Evolutionary conservation across 805 yeast species (phyloP).

Genomic region (Saccharomycopsis microspora): DNA sequence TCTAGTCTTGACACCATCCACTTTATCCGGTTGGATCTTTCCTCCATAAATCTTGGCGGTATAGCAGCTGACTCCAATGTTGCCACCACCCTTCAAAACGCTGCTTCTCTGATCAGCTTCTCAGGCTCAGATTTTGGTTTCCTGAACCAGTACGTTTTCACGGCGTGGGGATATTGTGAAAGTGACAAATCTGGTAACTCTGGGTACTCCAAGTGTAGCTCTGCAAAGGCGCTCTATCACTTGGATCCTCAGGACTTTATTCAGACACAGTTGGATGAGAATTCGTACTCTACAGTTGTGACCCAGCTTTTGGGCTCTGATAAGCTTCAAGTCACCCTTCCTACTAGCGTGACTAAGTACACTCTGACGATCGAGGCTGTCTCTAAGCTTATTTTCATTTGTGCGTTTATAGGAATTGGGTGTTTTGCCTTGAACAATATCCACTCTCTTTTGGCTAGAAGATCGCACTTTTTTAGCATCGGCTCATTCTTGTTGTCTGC

Average conservation of each 20-base stretch:
- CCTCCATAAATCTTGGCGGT: conserved; percentile 22
- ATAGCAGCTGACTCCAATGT: conserved; percentile 16
- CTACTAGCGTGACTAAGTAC: conserved; percentile 39
- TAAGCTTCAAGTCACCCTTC: conserved; percentile 30
- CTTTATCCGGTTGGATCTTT: conserved; percentile 35
- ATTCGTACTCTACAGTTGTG: conserved; percentile 17
- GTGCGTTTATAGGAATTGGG: conserved; percentile 38
- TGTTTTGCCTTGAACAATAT: conserved; percentile 31
- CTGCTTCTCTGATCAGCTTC: conserved; percentile 10
- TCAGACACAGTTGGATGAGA: conserved; percentile 19
- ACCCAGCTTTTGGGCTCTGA: conserved; percentile 19
- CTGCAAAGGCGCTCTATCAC: conserved; percentile 42
- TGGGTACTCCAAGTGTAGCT: conserved; percentile 34
- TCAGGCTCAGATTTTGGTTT: conserved; percentile 25
- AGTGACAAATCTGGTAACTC: conserved; percentile 24
- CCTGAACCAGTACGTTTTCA: conserved; percentile 38
- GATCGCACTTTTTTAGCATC: conserved; percentile 34
- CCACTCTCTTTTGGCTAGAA: conserved; percentile 32
- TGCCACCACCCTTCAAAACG: conserved; percentile 15
- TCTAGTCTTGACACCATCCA: conserved; percentile 34
- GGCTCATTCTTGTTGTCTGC: conserved; percentile 34
- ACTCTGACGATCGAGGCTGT: conserved; percentile 32
- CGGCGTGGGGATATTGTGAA: conserved; percentile 56
- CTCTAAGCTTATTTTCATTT: conserved; percentile 48
- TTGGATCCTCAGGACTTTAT: conserved; percentile 38